These are phyloP conservation scores for Globisporangium alternatum DNA, from an alignment of 352 stramenopile species.

Conservation along the genomic window DNA sequence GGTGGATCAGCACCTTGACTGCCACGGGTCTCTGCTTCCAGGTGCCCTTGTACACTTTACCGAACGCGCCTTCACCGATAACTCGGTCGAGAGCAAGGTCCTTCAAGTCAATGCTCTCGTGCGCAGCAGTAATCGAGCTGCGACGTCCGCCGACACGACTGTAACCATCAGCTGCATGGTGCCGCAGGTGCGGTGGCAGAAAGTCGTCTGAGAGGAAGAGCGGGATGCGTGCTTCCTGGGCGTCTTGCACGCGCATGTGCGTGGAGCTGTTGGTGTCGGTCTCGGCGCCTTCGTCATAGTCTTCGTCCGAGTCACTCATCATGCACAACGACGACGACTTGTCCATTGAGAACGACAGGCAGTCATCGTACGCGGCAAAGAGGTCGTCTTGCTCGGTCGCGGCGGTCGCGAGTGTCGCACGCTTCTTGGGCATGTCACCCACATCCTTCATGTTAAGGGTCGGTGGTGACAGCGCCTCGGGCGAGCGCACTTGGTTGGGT, in stretches of 20 bases:
- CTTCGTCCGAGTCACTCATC: conserved; percentile 23
- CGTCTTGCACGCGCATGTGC: conserved; percentile 46
- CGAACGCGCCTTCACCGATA: conserved; percentile 79
- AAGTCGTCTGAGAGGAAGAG: conserved; percentile 58
- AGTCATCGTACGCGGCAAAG: conserved; percentile 29
- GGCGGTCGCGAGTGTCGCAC: conserved; percentile 11
- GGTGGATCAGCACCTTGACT: conserved; percentile 73
- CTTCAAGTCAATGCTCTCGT: conserved; percentile 56
- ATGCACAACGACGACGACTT: conserved; percentile 3
- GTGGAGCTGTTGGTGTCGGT: conserved; percentile 38
- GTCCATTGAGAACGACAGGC: conserved; percentile 15
- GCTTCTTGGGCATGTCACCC: conserved; percentile 17
- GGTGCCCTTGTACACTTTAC: conserved; percentile 65
- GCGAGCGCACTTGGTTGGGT: conserved; percentile 31
- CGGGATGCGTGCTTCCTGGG: conserved; percentile 54
- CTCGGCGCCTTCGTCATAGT: conserved; percentile 22
- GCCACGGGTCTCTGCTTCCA: conserved; percentile 60
- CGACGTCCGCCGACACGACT: conserved; percentile 14
- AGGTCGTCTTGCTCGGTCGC: conserved; percentile 26
- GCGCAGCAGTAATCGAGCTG: conserved; percentile 30
- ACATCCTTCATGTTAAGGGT: conserved; percentile 34
- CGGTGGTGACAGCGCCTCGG: conserved; percentile 25
- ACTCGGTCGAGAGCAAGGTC: conserved; percentile 54
- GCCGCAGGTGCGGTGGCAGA: conserved; percentile 27
- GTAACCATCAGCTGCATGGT: conserved; percentile 20